Conservation (phyloP, 148 eudicot species). For the Arctostaphylos glauca region DNA sequence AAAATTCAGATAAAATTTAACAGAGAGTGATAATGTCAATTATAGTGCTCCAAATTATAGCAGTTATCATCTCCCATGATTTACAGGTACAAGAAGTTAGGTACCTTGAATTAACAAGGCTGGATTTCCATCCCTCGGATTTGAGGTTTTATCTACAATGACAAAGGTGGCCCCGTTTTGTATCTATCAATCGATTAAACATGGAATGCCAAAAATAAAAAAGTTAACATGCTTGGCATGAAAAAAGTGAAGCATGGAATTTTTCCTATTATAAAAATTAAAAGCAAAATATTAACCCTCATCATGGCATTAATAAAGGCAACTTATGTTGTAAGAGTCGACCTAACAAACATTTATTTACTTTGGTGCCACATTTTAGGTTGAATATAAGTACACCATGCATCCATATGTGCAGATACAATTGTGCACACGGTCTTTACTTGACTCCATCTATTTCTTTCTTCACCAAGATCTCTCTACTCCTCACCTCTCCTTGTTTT, state of each 20-base stretch:
- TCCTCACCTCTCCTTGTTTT: not conserved
- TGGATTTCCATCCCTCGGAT: constrained; percentile 77
- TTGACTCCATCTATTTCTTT: not conserved
- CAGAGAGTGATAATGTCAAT: not conserved
- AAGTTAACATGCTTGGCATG: not conserved
- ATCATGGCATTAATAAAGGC: not conserved
- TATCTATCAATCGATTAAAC: constrained; percentile 54
- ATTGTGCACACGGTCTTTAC: not conserved
- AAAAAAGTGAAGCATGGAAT: not conserved
- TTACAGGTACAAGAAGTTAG: not conserved
- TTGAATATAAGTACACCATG: not conserved
- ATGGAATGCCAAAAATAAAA: constrained; percentile 15
- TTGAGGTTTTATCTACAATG: constrained; percentile 62
- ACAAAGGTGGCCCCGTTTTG: constrained; percentile 85
- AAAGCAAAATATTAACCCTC: not conserved
- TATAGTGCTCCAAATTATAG: constrained; percentile 7
- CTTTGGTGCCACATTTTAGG: not conserved
- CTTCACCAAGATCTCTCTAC: not conserved
- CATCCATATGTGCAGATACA: not conserved
- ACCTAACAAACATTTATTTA: not conserved
- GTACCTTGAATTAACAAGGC: constrained; percentile 86
- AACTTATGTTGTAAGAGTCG: constrained; percentile 1
- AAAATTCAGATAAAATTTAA: not conserved
- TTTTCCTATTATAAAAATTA: not conserved
- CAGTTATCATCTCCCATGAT: constrained; percentile 8